Conservation (phyloP, 2,329 filamentous ascomycete genomes). For the Stemphylium lycopersici region DNA sequence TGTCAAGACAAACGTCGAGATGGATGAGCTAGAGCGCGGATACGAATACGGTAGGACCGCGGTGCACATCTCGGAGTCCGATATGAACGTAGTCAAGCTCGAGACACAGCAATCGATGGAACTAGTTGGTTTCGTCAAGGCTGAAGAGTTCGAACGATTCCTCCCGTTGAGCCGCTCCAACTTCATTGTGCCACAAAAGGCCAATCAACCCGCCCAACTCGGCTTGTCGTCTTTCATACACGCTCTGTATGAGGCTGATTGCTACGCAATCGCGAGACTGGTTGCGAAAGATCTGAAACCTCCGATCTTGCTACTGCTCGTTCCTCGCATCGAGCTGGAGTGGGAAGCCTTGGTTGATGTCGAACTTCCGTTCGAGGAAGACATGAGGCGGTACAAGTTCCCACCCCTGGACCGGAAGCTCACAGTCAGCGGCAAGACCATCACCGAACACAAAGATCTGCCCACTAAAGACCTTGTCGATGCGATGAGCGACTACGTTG, state of each 20-base stretch:
- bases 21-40: conserved; percentile 86
- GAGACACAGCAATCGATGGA: conserved; percentile 77
- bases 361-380: conserved; percentile 90
- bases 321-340: conserved; percentile 77
- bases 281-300: conserved; percentile 84
- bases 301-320: conserved; percentile 77
- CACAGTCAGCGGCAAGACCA: conserved; percentile 80
- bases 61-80: conserved; percentile 85
- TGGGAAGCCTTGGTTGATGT: conserved; percentile 89
- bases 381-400: conserved; percentile 88
- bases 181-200: conserved; percentile 76
- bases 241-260: conserved; percentile 82
- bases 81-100: conserved; percentile 86
- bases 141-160: conserved; percentile 79
- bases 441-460: conserved; percentile 83
- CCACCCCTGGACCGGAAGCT: conserved; percentile 86
- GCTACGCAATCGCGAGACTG: conserved; percentile 83
- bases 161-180: conserved; percentile 83
- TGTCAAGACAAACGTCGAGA: conserved; percentile 80
- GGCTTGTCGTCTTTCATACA: conserved; percentile 89
- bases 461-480: conserved; percentile 74
- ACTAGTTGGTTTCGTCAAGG: conserved; percentile 84
- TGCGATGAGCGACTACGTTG: conserved; percentile 90
- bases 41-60: conserved; percentile 93
- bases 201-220: conserved; percentile 80